These are phyloP conservation scores for Gossypium longicalyx DNA, from an alignment of 345 rosid species.

Conservation along the genomic window DNA sequence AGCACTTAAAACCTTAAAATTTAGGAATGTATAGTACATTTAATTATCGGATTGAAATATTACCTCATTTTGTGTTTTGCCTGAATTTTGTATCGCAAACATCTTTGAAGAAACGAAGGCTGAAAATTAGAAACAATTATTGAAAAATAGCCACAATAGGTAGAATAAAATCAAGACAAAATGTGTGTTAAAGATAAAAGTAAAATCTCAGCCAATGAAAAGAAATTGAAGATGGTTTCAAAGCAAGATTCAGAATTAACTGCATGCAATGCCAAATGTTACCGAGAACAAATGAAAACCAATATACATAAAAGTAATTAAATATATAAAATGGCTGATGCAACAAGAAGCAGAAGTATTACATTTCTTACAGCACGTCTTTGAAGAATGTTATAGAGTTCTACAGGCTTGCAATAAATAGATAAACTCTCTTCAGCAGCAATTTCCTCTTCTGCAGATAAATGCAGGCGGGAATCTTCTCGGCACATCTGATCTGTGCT, in stretches of 20 bases:
- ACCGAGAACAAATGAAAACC: not conserved
- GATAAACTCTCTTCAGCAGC: conserved; percentile 89
- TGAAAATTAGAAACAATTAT: conserved; percentile 16
- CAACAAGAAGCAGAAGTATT: conserved; percentile 18
- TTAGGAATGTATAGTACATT: not conserved
- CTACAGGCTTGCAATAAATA: conserved; percentile 93
- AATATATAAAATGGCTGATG: not conserved
- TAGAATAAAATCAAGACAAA: not conserved
- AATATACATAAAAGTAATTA: not conserved
- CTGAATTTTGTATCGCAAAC: conserved; percentile 78
- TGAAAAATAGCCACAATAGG: not conserved
- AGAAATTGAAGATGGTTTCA: conserved; percentile 1
- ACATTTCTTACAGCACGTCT: conserved; percentile 80
- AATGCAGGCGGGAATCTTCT: conserved; percentile 70
- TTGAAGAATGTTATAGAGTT: conserved; percentile 89
- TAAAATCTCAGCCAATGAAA: conserved; percentile 9
- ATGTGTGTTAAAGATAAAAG: not conserved
- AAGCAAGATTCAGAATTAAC: not conserved
- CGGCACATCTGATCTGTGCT: conserved; percentile 93
- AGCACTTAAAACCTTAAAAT: conserved; percentile 1
- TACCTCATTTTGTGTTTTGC: conserved; percentile 82
- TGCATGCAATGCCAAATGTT: not conserved
- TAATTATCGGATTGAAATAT: not conserved
- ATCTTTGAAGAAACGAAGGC: conserved; percentile 90
- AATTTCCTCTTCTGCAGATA: conserved; percentile 81